A percentile compares a stretch with the other conserved stretches of the same genome.
These are phyloP conservation scores for Skeletonema potamos DNA, from an alignment of 108 stramenopile species.

Conservation along the genomic window DNA sequence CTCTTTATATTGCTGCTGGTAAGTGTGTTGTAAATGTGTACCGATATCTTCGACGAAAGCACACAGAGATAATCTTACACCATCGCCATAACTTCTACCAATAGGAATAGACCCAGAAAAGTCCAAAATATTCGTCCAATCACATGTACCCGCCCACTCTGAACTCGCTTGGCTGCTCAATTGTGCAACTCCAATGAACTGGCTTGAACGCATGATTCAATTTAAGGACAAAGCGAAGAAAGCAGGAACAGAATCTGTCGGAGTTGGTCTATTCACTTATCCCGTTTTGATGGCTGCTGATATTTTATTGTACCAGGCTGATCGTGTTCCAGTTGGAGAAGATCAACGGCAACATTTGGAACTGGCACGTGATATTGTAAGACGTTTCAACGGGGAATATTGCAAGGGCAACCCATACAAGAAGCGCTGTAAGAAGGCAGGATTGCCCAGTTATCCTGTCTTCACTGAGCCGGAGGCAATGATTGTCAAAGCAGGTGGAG, in stretches of 20 bases:
- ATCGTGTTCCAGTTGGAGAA: conserved; percentile 97
- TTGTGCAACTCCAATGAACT: conserved; percentile 96
- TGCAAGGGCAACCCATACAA: conserved; percentile 88
- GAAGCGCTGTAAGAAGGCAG: conserved; percentile 83
- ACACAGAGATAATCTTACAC: neutral
- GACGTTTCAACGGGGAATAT: conserved; percentile 93
- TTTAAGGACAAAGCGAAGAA: conserved; percentile 99
- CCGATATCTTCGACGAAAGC: neutral
- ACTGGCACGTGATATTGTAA: conserved; percentile 95
- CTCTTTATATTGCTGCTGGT: conserved; percentile 92
- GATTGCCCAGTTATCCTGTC: conserved; percentile 75
- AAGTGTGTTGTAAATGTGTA: conserved; percentile 28
- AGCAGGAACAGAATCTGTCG: conserved; percentile 80
- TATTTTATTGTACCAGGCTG: conserved; percentile 97
- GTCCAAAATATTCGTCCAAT: conserved; percentile 92
- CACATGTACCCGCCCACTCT: conserved; percentile 95
- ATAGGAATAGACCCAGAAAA: conserved; percentile 90
- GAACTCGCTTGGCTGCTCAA: conserved; percentile 98
- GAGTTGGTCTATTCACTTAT: conserved; percentile 94
- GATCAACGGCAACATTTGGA: conserved; percentile 99
- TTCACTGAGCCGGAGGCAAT: conserved; percentile 94
- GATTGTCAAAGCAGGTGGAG: conserved; percentile 92
- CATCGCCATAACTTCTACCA: neutral
- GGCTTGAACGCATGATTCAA: conserved; percentile 99
- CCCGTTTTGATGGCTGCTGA: conserved; percentile 99